Base-by-base conservation (phyloP, 2,329 filamentous ascomycete genomes). In the Paecilomyces sp. region DNA sequence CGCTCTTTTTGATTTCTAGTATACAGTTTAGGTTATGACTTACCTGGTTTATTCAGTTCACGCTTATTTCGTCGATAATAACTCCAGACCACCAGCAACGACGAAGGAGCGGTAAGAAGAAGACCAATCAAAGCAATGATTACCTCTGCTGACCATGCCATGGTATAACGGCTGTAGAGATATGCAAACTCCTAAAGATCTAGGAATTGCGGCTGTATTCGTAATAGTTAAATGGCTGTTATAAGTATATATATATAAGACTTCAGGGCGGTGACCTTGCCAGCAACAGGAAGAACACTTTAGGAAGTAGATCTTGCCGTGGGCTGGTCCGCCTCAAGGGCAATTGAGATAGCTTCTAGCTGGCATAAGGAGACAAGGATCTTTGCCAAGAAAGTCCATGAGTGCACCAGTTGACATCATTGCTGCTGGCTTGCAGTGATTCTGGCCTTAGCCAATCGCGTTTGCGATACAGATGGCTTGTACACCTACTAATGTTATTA, bases 111-210 rank as follows among this genome's bases (percentile, higher is more conserved):
- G 5, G 57, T 36, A 2, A 59, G 12, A 59, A 59, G 18, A 7
- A 59, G 36, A 34, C 36, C 30, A 24, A 59, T 12, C n/a, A 59
- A 33, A 7, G 54, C 41, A 53, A 59, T 59, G 15, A 55, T 53
- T 12, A 53, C 51, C 24, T 59, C 57, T 22, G 34, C 15, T n/a
- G 57, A 56, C 57, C 33, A 33, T 3, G 57, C 54, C 57, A 59
- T 59, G 34, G 34, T 41, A 41, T n/a, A 41, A 41, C 11, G n/a
- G 4, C 12, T 12, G 12, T 15, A 13, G 11, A n/a, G n/a, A n/a
- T n/a, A n/a, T n/a, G n/a, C n/a, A n/a, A n/a, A n/a, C n/a, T n/a
- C n/a, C n/a, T n/a, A n/a, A n/a, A n/a, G n/a, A n/a, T n/a, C n/a
- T n/a, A n/a, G n/a, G n/a, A n/a, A n/a, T n/a, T n/a, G n/a, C n/a